phyloP scores from a whole-genome alignment of 805 yeast genomes.

The Zygosaccharomyces kombuchaensis region DNA sequence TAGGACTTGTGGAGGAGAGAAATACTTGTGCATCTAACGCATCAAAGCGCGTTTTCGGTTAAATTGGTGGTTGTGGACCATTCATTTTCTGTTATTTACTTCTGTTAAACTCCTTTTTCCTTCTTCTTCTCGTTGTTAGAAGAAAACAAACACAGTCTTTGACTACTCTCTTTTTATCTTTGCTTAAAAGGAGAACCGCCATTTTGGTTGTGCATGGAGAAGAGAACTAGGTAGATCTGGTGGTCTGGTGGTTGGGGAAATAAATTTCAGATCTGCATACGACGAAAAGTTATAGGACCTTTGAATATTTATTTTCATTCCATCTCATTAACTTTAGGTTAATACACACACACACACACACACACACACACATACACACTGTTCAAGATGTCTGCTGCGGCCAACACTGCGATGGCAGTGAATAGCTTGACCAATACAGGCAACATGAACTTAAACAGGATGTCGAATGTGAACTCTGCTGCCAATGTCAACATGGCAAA shows the following conservation, averaged over 20 bases:
- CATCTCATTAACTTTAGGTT: conserved; percentile 1
- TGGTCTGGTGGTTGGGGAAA: conserved; percentile 7
- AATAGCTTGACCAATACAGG: conserved; percentile 14
- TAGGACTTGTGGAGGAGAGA: not conserved
- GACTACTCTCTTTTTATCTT: not conserved
- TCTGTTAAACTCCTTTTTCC: not conserved
- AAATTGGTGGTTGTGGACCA: not conserved
- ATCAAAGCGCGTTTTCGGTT: not conserved
- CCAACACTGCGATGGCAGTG: conserved; percentile 19
- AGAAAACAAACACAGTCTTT: not conserved
- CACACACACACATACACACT: too few relatives aligned
- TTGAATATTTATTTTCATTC: not conserved
- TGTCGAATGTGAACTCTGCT: conserved; percentile 15
- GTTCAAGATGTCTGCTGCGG: conserved; percentile 14
- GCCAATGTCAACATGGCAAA: conserved; percentile 5
- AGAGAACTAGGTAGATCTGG: conserved; percentile 4
- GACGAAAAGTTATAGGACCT: not conserved
- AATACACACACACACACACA: not conserved
- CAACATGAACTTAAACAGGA: conserved; percentile 12
- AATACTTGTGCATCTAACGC: not conserved
- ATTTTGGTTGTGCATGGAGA: conserved; percentile 3
- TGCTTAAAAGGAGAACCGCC: not conserved
- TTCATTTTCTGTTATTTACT: not conserved
- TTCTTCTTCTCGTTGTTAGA: not conserved
- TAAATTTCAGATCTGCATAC: conserved; percentile 6